Evolutionary conservation across 345 rosid genomes (phyloP).

Genomic region (Citrus maxima): DNA sequence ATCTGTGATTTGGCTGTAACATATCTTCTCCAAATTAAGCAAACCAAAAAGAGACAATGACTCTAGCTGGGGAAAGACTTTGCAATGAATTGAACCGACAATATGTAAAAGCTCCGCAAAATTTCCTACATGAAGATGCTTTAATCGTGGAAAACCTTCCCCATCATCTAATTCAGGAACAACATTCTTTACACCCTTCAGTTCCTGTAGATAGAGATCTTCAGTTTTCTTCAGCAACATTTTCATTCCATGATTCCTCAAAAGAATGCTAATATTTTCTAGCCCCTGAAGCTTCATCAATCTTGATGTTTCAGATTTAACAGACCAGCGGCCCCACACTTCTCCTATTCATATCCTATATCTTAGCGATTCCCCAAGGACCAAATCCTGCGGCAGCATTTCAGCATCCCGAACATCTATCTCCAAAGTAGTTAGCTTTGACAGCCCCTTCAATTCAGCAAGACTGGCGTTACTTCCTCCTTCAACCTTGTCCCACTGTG

Average conservation of each 20-base stretch:
- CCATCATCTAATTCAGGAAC: neutral
- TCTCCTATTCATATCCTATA: neutral
- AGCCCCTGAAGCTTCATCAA: slow-evolving; percentile 8
- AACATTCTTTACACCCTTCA: neutral
- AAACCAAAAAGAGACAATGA: slow-evolving; percentile 11
- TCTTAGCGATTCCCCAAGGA: neutral
- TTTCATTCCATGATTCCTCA: neutral
- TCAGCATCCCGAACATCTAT: slow-evolving; percentile 5
- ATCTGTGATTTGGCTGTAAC: neutral
- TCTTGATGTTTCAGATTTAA: neutral
- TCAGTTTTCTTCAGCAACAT: slow-evolving; percentile 12
- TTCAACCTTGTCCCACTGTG: neutral
- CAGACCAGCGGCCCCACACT: neutral
- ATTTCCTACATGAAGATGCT: slow-evolving; percentile 14
- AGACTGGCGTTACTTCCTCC: slow-evolving; percentile 16
- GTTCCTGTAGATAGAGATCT: slow-evolving; percentile 6
- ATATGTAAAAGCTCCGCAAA: slow-evolving; percentile 7
- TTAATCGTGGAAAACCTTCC: slow-evolving; percentile 18
- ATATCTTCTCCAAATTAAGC: slow-evolving; percentile 15
- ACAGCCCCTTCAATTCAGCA: slow-evolving; percentile 18
- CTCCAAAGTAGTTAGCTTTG: neutral
- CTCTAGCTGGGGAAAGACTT: slow-evolving; percentile 11
- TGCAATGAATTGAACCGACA: neutral
- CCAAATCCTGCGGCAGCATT: slow-evolving; percentile 2
- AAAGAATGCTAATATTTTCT: neutral